A percentile compares a stretch with the other conserved stretches of the same genome.
These are phyloP conservation scores for Sarocladium brachiariae DNA, from an alignment of 2,329 filamentous ascomycete species.

Conservation along the genomic window DNA sequence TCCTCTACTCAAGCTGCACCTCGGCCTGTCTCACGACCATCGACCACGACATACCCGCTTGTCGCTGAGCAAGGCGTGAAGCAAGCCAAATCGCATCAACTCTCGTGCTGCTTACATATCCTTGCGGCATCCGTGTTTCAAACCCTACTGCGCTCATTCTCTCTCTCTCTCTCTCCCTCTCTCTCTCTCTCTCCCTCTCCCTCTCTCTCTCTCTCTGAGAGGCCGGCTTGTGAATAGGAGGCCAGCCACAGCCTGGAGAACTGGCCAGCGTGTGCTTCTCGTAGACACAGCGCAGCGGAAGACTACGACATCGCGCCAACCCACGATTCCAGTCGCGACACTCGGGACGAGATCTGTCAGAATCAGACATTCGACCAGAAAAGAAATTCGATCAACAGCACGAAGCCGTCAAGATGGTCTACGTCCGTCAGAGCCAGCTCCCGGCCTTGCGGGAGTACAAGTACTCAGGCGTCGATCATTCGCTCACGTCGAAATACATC, in stretches of 20 bases:
- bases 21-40: neutral
- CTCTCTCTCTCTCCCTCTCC: too few species aligned
- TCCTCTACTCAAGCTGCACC: neutral
- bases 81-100: too few species aligned
- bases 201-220: too few species aligned
- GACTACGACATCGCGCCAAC: neutral
- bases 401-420: constrained; percentile 61
- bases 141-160: too few species aligned
- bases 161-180: too few species aligned
- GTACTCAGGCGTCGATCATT: constrained; percentile 88
- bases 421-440: constrained; percentile 87
- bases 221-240: too few species aligned
- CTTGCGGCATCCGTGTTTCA: too few species aligned
- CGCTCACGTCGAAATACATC: constrained; percentile 82
- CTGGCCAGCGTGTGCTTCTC: neutral
- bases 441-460: constrained; percentile 89
- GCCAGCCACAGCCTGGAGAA: too few species aligned
- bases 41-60: neutral
- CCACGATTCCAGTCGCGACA: neutral
- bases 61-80: neutral
- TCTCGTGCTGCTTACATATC: too few species aligned
- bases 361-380: neutral
- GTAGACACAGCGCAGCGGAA: neutral
- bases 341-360: too few species aligned
- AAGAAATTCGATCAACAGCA: too few species aligned